Evolutionary conservation across 768 basidiomycete genomes (phyloP), one percentile per base, ranked within the genome.

Genomic region (Trametes maxima): DNA sequence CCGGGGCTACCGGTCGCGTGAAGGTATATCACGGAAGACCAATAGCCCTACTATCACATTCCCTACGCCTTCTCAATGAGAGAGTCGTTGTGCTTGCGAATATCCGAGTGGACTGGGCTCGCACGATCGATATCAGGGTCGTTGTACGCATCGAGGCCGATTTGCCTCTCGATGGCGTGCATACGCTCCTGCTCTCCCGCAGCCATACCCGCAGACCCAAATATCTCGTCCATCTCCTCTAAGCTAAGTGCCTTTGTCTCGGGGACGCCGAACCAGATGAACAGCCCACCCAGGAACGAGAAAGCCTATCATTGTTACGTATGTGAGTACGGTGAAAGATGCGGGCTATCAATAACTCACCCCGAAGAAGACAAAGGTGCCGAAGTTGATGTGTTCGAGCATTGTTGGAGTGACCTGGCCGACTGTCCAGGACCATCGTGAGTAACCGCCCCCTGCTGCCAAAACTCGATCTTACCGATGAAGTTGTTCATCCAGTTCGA

Each of bases 401-500:
- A 90, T 90, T 1, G 85, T 80, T 2, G 90, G 90, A 5, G 89
- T 92, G 12, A 90, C 84, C 70, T 85, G 78, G 11, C 83, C 85
- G 57, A 86, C 83, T 79, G 52, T 39, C 70, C 11, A 16, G 36
- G 11, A 11, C 2, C 3, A 24, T 25, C 3, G 36, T 42, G 16
- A 40, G 33, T 16, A 25, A 22, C 22, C 25, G 33, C 48, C 19
- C 17, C 42, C 40, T 16, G 7, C 7, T 17, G 13, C 28, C 19
- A 54, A 14, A 2, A 12, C 11, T 42, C 25, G n/a, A 19, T 67
- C 81, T 58, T 59, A 83, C 82, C 84, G 66, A 89, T 89, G 71
- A 88, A 89, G 69, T 88, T 89, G 72, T 89, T 88, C 87, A 89
- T 88, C 86, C 87, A 91, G 76, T 91, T 91, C 14, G 86, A 85